Evolutionary conservation across 805 yeast genomes (phyloP), one percentile per base, ranked within the genome.

Genomic region (Suhomyces xylopsoci): DNA sequence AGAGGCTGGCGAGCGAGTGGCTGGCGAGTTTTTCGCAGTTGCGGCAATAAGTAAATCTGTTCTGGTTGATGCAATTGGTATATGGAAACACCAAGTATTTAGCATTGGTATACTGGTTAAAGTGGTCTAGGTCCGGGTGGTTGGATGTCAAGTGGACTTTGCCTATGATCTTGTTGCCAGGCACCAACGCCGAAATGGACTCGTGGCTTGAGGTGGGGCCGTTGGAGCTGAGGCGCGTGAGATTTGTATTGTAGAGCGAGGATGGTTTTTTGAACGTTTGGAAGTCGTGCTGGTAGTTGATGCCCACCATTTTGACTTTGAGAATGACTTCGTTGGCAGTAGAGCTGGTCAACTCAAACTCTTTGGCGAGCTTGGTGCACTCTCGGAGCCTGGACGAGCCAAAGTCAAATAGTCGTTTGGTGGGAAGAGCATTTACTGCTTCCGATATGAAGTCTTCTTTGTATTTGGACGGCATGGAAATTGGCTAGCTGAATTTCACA

Each of bases 21-120:
- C 5, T 45, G 17, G n/a, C 26, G 14, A 10, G 51, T 32, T 5
- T 44, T 40, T 30, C 47, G 55, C 71, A 68, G 49, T 62, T 62
- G 34, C 56, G 56, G 40, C 71, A 63, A 6, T 7, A 10, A 25
- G 47, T 41, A 7, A 47, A 34, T 3, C 45, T 24, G 34, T 51
- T 55, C 50, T 71, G 73, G 24, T 64, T 58, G 51, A 64, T 55
- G 56, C 77, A 73, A 28, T 62, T 66, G 10, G 73, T 58, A 53
- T 63, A 67, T 7, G 78, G 78, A 51, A 62, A 74, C 12, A 74
- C 62, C 51, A 69, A 52, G 50, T 63, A 68, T 51, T 67, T 66
- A 14, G 60, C 41, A 26, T 49, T 41, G 15, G 47, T 19, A 10
- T 24, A n/a, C 20, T 46, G 48, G 22, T 24, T 34, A 51, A 48